Percentiles rank a stretch among this genome's conserved stretches.
These are phyloP conservation scores for Coemansia sp. DNA, from an alignment of 192 early-diverging fungal genomes.

Conservation along the genomic window DNA sequence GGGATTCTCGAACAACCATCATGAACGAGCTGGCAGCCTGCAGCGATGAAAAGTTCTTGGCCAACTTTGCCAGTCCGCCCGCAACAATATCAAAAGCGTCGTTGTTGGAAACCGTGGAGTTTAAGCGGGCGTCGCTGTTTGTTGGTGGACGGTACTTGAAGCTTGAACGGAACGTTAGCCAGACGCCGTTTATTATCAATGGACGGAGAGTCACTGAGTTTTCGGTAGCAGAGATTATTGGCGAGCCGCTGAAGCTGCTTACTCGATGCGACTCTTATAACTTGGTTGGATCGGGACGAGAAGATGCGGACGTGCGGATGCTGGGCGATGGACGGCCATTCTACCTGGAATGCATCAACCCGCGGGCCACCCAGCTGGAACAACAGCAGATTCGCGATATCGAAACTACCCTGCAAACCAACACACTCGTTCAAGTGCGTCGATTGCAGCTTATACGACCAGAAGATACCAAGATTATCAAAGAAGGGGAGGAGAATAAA, in stretches of 20 bases:
- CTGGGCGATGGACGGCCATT: constrained; percentile 88
- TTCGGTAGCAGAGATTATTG: constrained; percentile 80
- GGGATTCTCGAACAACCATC: constrained; percentile 3
- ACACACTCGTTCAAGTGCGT: constrained; percentile 57
- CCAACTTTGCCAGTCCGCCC: constrained; percentile 26
- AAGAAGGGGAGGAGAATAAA: constrained; percentile 74
- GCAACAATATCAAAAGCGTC: constrained; percentile 9
- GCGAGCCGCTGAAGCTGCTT: constrained; percentile 55
- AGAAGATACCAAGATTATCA: constrained; percentile 61
- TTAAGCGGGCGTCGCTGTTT: constrained; percentile 57
- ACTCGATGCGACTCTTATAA: constrained; percentile 67
- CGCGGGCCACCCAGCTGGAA: constrained; percentile 52
- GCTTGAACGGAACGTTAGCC: constrained; percentile 70
- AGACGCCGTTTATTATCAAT: constrained; percentile 80
- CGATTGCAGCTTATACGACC: constrained; percentile 51
- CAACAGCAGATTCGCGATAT: constrained; percentile 44
- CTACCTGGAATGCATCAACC: constrained; percentile 85
- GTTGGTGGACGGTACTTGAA: constrained; percentile 75
- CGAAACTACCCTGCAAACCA: constrained; percentile 44
- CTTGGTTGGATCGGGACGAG: constrained; percentile 81
- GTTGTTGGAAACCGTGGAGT: constrained; percentile 42
- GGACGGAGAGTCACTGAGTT: constrained; percentile 66
- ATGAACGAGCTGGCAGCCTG: constrained; percentile 15
- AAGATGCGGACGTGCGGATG: constrained; percentile 96
- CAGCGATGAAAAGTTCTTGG: constrained; percentile 17